Evolutionary conservation across 208 protist species (phyloP), one percentile per base, ranked within the genome.

Genomic region (Trypanosoma mega): DNA sequence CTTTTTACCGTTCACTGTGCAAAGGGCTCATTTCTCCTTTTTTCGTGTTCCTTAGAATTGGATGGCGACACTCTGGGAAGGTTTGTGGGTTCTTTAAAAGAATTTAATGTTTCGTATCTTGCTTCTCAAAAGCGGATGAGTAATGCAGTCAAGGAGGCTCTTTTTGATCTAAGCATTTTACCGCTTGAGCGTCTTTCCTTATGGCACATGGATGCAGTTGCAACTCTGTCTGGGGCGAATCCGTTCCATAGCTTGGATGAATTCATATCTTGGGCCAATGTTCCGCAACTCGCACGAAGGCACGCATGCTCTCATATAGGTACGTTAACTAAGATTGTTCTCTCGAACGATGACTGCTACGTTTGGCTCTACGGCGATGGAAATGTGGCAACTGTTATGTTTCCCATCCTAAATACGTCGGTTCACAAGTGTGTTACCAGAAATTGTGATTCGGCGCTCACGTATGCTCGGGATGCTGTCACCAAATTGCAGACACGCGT

Each of bases 131-230:
- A 48, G 24, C 1, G 60, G 29, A 6, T 72, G 18, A 16, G 37
- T 39, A 9, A 1, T 26, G 9, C 33, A 29, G n/a, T 72, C 3
- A 72, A 72, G 21, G 57, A 72, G 33, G 11, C 29, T 31, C 39
- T 72, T 29, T 65, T 62, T 62, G 59, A 72, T 21, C 30, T 61
- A 18, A 44, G 43, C 48, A 54, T 72, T 18, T 16, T 72, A 2
- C 46, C 66, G 23, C 27, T 72, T 14, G 66, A 72, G 33, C 56
- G 66, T 14, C 30, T 72, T 3, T 72, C 66, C 6, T 57, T 66
- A 36, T 0, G 46, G 3, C 9, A 55, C 26, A 47, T 5, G 51
- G 49, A 21, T 41, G 20, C 48, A 39, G 43, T 60, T 24, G 34
- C 60, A 33, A 16, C 21, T 12, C 50, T 50, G 12, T 66, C 66